Evolutionary conservation across 352 stramenopile genomes (phyloP).

Genomic region (Pythium aquatile): DNA sequence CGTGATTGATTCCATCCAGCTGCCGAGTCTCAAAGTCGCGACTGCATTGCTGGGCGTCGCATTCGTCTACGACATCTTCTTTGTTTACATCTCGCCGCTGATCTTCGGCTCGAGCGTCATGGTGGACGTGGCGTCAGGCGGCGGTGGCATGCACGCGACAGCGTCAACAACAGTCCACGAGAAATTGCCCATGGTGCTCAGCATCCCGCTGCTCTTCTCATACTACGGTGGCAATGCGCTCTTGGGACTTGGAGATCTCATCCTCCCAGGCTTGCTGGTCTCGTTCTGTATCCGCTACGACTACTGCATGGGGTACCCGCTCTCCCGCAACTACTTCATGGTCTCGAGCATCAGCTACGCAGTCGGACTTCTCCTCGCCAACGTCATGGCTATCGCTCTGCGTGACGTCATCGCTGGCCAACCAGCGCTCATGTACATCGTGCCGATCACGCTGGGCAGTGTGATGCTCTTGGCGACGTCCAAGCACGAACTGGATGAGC

Average conservation of each 20-base stretch:
- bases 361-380: constrained; percentile 89
- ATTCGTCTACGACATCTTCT: constrained; percentile 94
- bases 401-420: constrained; percentile 88
- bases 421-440: constrained; percentile 95
- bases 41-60: constrained; percentile 80
- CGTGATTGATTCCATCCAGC: constrained; percentile 84
- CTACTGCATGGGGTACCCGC: constrained; percentile 55
- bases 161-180: constrained; percentile 22
- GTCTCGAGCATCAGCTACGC: constrained; percentile 75
- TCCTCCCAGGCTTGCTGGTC: constrained; percentile 90
- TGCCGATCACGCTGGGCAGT: constrained; percentile 81
- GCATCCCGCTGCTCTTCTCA: constrained; percentile 89
- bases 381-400: constrained; percentile 89
- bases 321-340: constrained; percentile 80
- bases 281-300: constrained; percentile 92
- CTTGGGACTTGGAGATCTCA: constrained; percentile 93
- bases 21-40: constrained; percentile 75
- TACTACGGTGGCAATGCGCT: constrained; percentile 87
- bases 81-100: constrained; percentile 90
- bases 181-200: constrained; percentile 63
- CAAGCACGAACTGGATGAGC: constrained; percentile 54
- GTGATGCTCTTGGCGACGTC: constrained; percentile 53
- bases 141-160: constrained; percentile 14
- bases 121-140: constrained; percentile 89
- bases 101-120: constrained; percentile 88